Conservation (phyloP, 169 alveolate genomes). For the Cryptosporidium muris region DNA sequence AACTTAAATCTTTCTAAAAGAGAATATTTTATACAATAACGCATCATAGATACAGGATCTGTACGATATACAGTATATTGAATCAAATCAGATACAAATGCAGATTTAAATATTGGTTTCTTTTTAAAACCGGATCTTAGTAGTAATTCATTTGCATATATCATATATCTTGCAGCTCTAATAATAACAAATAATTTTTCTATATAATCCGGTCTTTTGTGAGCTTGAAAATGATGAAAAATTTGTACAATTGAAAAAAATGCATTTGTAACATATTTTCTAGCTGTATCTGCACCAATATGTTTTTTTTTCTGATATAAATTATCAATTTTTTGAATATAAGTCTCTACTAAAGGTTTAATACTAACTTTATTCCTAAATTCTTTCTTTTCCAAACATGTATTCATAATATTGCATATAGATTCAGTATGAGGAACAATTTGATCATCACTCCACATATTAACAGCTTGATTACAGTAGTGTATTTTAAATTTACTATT, state of each 20-base stretch:
- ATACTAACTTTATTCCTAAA: neutral
- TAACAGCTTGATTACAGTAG: slow-evolving; percentile 54
- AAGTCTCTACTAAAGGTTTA: slow-evolving; percentile 1
- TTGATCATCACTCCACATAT: slow-evolving; percentile 69
- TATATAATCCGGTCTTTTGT: slow-evolving; percentile 60
- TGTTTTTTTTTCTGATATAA: slow-evolving; percentile 27
- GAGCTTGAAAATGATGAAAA: slow-evolving; percentile 44
- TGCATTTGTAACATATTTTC: slow-evolving; percentile 3
- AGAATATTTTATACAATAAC: slow-evolving; percentile 53
- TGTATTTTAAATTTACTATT: slow-evolving; percentile 12
- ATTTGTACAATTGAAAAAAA: neutral
- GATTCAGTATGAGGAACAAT: slow-evolving; percentile 45
- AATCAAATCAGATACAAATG: slow-evolving; percentile 30
- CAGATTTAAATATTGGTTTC: slow-evolving; percentile 39
- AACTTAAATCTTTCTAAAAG: slow-evolving; percentile 34
- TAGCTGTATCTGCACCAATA: slow-evolving; percentile 53
- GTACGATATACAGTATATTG: slow-evolving; percentile 63
- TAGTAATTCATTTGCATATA: slow-evolving; percentile 53
- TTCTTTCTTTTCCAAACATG: slow-evolving; percentile 20
- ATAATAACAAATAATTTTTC: slow-evolving; percentile 49
- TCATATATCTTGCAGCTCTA: slow-evolving; percentile 68
- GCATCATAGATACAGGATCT: slow-evolving; percentile 64
- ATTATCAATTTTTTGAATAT: neutral
- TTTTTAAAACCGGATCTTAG: slow-evolving; percentile 52
- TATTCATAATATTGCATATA: slow-evolving; percentile 34